Conservation (phyloP, 495 filamentous ascomycete genomes). For the Cercophora scortea region DNA sequence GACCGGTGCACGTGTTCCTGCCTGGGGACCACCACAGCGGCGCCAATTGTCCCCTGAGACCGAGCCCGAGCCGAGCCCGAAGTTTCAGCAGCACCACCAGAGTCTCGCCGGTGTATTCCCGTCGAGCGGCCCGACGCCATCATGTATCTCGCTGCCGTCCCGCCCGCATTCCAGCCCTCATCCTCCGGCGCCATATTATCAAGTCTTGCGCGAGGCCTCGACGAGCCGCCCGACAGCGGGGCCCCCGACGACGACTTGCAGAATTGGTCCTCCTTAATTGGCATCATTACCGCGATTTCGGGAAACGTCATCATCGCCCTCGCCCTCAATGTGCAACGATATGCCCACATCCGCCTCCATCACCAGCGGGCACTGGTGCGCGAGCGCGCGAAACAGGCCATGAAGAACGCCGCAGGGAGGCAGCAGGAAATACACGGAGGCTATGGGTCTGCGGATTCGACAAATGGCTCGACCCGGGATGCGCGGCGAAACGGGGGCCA, state of each 20-base stretch:
- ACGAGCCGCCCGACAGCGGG: constrained; percentile 12
- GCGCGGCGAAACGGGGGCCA: constrained; percentile 16
- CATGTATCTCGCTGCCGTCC: constrained; percentile 10
- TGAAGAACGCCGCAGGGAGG: constrained; percentile 9
- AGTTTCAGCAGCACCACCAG: not conserved
- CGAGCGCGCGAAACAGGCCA: constrained; percentile 47
- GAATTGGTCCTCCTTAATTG: constrained; percentile 88
- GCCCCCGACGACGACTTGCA: constrained; percentile 42
- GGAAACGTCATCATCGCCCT: constrained; percentile 92
- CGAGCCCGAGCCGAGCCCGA: not conserved
- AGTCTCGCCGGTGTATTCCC: not conserved
- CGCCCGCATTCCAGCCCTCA: not conserved
- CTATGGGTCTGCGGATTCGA: constrained; percentile 13
- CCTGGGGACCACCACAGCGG: not conserved
- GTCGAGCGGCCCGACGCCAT: not conserved
- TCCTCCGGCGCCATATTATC: not conserved
- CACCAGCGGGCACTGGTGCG: constrained; percentile 25
- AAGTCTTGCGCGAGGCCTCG: constrained; percentile 2
- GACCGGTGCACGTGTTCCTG: constrained; percentile 1
- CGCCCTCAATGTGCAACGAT: constrained; percentile 93
- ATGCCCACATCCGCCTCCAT: constrained; percentile 78
- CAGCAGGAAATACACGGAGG: constrained; percentile 15
- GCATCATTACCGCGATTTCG: constrained; percentile 82
- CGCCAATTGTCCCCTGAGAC: not conserved
- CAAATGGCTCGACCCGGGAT: constrained; percentile 13